Evolutionary conservation across 2,329 filamentous ascomycete species (phyloP).

Genomic region (Aureobasidium sp.): DNA sequence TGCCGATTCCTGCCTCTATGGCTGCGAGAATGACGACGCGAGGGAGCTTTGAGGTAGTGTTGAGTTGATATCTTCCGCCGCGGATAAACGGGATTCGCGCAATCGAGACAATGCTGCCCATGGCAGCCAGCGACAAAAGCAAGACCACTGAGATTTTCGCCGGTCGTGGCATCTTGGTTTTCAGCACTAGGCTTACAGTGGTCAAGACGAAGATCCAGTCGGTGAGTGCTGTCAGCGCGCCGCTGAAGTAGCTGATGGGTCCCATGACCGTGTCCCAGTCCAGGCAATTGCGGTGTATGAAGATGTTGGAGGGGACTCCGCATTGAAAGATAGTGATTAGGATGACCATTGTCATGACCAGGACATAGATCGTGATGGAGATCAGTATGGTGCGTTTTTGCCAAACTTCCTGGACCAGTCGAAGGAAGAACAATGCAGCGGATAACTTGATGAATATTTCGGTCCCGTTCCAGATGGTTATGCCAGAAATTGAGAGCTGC

Average conservation of each 20-base stretch:
- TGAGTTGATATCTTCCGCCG: conserved; percentile 20
- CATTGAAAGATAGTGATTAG: conserved; percentile 22
- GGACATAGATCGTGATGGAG: conserved; percentile 20
- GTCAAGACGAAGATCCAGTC: conserved; percentile 33
- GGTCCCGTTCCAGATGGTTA: background rate
- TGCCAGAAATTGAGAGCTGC: conserved; percentile 2
- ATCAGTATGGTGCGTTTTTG: conserved; percentile 28
- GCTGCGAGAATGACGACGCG: conserved; percentile 26
- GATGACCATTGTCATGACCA: conserved; percentile 16
- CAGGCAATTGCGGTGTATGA: conserved; percentile 8
- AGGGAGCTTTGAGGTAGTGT: conserved; percentile 22
- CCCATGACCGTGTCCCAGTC: conserved; percentile 15
- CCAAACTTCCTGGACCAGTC: conserved; percentile 34
- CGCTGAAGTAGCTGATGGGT: conserved; percentile 22
- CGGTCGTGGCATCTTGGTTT: conserved; percentile 35
- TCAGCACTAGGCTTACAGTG: conserved; percentile 35
- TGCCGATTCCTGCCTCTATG: conserved; percentile 29
- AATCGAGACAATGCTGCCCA: conserved; percentile 23
- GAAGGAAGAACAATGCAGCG: conserved; percentile 38
- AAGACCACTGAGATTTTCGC: conserved; percentile 37
- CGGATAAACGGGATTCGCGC: conserved; percentile 23
- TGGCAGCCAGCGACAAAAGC: conserved; percentile 34
- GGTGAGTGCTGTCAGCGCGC: conserved; percentile 32
- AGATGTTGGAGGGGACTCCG: conserved; percentile 14
- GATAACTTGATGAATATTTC: conserved; percentile 39